Evolutionary conservation across 768 basidiomycete species (phyloP).

Genomic region (Leccinum boreale): DNA sequence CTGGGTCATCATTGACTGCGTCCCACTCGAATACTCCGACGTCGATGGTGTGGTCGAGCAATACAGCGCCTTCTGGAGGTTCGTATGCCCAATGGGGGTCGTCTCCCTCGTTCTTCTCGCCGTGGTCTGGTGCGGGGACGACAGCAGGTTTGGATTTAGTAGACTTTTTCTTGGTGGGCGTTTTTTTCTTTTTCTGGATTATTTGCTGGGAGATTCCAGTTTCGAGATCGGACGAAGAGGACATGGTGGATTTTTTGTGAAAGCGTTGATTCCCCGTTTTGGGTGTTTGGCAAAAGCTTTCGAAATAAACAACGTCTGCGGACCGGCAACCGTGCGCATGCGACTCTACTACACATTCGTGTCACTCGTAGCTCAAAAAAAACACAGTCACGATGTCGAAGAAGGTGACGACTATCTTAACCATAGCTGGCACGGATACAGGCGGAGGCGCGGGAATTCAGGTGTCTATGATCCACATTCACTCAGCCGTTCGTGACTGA

Average conservation of each 20-base stretch:
- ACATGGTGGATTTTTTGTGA: not conserved
- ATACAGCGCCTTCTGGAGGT: conserved; percentile 51
- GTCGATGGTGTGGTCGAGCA: conserved; percentile 47
- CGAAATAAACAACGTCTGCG: conserved; percentile 21
- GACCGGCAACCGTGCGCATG: no score
- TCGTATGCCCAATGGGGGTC: conserved; percentile 57
- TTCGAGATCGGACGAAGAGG: conserved; percentile 25
- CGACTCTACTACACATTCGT: no score
- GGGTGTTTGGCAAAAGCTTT: conserved; percentile 29
- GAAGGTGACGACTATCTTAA: conserved; percentile 44
- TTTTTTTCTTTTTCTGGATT: conserved; percentile 7
- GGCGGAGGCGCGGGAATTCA: no score
- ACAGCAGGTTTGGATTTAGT: conserved; percentile 1
- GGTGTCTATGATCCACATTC: no score
- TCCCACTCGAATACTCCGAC: conserved; percentile 66
- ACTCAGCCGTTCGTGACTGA: not conserved
- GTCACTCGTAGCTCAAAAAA: no score
- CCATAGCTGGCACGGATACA: conserved; percentile 42
- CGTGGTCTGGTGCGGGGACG: conserved; percentile 22
- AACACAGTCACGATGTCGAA: conserved; percentile 4
- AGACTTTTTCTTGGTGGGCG: conserved; percentile 9
- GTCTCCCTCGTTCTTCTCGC: conserved; percentile 50
- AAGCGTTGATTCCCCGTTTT: conserved; percentile 4
- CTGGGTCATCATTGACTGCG: conserved; percentile 47
- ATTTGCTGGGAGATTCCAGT: conserved; percentile 4